Evolutionary conservation across 257 asterid species (phyloP).

Genomic region (Pogostemon cablin): DNA sequence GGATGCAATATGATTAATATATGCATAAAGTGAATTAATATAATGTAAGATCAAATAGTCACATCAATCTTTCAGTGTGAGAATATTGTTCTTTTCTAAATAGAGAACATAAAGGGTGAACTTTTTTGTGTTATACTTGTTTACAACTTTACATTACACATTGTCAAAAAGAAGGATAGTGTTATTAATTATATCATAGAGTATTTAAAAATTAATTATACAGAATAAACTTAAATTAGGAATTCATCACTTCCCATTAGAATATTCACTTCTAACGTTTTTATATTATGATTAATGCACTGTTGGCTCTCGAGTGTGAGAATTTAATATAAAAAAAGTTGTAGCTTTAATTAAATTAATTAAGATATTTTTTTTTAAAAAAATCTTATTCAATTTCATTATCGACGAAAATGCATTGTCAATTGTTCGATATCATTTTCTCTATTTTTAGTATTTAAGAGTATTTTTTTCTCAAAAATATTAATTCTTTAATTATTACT

Average conservation of each 20-base stretch:
- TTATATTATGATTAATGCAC: not conserved
- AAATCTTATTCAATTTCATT: too few species aligned
- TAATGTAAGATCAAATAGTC: slow-evolving; percentile 13
- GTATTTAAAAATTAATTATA: not conserved
- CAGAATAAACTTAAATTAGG: not conserved
- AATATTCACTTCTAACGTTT: slow-evolving; percentile 9
- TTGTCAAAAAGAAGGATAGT: slow-evolving; percentile 8
- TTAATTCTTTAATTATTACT: too few species aligned
- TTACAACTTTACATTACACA: not conserved
- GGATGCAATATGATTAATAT: not conserved
- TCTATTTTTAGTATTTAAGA: too few species aligned
- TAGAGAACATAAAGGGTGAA: slow-evolving; percentile 2
- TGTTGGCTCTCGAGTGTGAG: not conserved
- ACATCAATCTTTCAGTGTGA: slow-evolving; percentile 27
- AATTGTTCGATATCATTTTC: too few species aligned
- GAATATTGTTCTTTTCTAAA: slow-evolving; percentile 14
- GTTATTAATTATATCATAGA: not conserved
- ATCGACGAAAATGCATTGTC: too few species aligned
- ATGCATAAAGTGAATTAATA: not conserved
- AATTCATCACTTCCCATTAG: not conserved
- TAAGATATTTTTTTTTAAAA: too few species aligned
- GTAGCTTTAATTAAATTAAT: too few species aligned
- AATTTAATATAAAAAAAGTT: not conserved
- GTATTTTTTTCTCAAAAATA: too few species aligned
- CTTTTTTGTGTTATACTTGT: slow-evolving; percentile 3